These are phyloP conservation scores for Dactylorhiza incarnata DNA, from an alignment of 106 monocot species.

Conservation along the genomic window DNA sequence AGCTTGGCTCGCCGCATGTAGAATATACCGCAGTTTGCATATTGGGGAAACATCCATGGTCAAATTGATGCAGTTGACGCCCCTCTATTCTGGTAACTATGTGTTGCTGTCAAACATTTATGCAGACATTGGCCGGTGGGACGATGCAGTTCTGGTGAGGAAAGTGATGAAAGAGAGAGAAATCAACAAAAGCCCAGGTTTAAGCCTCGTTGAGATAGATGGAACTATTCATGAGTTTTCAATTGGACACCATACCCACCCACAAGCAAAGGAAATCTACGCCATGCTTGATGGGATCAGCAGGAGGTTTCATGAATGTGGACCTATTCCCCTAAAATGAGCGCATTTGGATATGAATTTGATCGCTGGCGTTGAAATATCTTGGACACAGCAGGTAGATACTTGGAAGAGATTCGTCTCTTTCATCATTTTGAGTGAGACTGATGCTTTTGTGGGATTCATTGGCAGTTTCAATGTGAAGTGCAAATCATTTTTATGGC, in stretches of 20 bases:
- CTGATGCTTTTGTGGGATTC: no score
- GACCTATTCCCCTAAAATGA: no score
- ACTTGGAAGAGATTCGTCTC: no score
- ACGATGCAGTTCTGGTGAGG: constrained; percentile 31
- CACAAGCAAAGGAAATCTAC: constrained; percentile 26
- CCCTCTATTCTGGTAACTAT: constrained; percentile 32
- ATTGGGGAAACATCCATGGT: constrained; percentile 7
- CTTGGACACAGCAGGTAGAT: no score
- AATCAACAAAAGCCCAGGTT: constrained; percentile 37
- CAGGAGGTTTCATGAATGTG: constrained; percentile 10
- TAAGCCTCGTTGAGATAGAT: constrained; percentile 40
- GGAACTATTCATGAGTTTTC: constrained; percentile 36
- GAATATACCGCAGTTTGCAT: constrained; percentile 14
- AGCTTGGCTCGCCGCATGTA: constrained; percentile 29
- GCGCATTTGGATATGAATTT: no score
- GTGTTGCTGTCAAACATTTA: constrained; percentile 57
- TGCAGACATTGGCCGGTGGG: constrained; percentile 32
- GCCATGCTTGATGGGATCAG: constrained; percentile 25
- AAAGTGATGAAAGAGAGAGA: constrained; percentile 34
- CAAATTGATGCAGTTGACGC: constrained; percentile 25
- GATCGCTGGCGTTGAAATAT: no score
- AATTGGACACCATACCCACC: constrained; percentile 23
- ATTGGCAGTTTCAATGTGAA: no score
- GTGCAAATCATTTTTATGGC: no score
- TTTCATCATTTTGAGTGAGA: no score